These are phyloP conservation scores for Gossypium davidsonii DNA, from an alignment of 441 rosid species.

Conservation along the genomic window DNA sequence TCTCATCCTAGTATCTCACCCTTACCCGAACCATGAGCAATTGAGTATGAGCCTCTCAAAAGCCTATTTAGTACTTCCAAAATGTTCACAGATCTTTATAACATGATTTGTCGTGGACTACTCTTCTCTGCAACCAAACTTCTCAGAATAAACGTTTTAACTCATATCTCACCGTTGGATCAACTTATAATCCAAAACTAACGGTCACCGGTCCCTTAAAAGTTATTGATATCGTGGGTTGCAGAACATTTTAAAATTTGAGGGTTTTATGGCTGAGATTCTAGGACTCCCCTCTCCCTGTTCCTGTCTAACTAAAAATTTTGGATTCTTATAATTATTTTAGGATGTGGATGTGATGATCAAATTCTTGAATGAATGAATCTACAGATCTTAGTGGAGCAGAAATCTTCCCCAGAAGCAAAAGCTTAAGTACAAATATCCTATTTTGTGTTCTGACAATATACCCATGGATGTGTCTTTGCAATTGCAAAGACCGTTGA, in stretches of 20 bases:
- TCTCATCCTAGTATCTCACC: background rate
- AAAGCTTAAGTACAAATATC: constrained; percentile 11
- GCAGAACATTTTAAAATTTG: background rate
- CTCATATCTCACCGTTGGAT: background rate
- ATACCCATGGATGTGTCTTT: constrained; percentile 58
- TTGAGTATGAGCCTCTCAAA: background rate
- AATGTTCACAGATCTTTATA: background rate
- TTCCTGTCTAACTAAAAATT: background rate
- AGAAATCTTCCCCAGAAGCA: background rate
- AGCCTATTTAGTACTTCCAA: background rate
- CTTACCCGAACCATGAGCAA: background rate
- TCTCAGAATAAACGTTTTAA: background rate
- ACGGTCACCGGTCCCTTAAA: too few relatives aligned
- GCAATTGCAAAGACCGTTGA: constrained; percentile 50
- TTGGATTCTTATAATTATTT: background rate
- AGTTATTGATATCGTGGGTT: background rate
- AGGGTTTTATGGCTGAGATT: constrained; percentile 19
- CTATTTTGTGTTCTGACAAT: constrained; percentile 5
- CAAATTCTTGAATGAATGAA: constrained; percentile 1
- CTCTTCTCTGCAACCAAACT: background rate
- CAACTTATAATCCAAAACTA: background rate
- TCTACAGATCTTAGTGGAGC: constrained; percentile 6
- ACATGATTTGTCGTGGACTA: background rate
- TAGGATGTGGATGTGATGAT: too few relatives aligned
- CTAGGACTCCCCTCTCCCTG: background rate